These are phyloP conservation scores for Pythium sukuiense DNA, from an alignment of 352 stramenopile genomes.

Conservation along the genomic window DNA sequence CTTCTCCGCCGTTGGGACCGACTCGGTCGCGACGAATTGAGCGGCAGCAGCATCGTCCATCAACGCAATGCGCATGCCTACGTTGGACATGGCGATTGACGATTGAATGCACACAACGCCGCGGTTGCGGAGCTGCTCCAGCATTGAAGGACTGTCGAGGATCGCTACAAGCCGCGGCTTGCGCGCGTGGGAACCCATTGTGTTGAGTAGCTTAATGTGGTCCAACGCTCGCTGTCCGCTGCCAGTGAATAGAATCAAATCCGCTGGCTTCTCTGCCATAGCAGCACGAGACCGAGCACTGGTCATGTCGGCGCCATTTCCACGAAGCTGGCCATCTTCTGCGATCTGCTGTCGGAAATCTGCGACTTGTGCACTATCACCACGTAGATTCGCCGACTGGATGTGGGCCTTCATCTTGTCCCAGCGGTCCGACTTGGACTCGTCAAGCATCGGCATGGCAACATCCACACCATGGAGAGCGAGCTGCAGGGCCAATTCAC, in stretches of 20 bases:
- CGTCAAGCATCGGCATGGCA: constrained; percentile 50
- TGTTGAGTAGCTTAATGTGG: constrained; percentile 32
- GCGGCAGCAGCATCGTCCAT: constrained; percentile 26
- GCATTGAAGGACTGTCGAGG: constrained; percentile 31
- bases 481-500: constrained; percentile 55
- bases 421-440: constrained; percentile 46
- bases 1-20: neutral
- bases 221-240: constrained; percentile 43
- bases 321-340: neutral
- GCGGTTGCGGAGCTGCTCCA: constrained; percentile 40
- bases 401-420: constrained; percentile 44
- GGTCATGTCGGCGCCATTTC: constrained; percentile 24
- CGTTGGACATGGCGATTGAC: constrained; percentile 53
- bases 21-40: constrained; percentile 3
- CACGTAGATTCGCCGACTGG: constrained; percentile 33
- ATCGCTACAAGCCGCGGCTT: constrained; percentile 57
- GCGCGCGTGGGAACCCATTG: constrained; percentile 19
- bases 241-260: constrained; percentile 63
- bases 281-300: neutral
- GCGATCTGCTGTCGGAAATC: constrained; percentile 17
- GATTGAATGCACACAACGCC: constrained; percentile 57
- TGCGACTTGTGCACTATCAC: constrained; percentile 41
- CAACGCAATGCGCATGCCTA: constrained; percentile 51
- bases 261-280: constrained; percentile 21
- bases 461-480: constrained; percentile 54